phyloP scores from a whole-genome alignment of 352 stramenopile genomes.

The Globisporangium barbulae region DNA sequence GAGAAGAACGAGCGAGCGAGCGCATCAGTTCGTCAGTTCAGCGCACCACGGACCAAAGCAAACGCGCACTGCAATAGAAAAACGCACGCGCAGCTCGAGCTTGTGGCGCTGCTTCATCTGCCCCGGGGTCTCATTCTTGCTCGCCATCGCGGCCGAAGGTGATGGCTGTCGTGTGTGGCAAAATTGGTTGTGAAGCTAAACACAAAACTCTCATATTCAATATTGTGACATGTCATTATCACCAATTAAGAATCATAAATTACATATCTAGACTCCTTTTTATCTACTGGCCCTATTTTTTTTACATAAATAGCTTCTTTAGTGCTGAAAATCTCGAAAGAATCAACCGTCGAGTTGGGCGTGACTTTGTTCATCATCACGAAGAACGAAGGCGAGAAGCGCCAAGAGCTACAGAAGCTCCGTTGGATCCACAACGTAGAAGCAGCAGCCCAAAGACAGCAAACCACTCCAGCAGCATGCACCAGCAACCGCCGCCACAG shows the following conservation, averaged over 20 bases:
- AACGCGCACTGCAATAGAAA: not conserved
- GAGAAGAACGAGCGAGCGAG: not conserved
- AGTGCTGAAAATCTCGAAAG: not conserved
- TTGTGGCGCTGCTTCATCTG: conserved; percentile 87
- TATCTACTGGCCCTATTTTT: too few species aligned
- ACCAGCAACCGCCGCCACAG: conserved; percentile 5
- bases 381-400: not conserved
- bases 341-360: not conserved
- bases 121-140: conserved; percentile 65
- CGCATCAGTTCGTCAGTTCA: not conserved
- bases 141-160: conserved; percentile 25
- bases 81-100: conserved; percentile 72
- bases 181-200: not conserved
- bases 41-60: not conserved
- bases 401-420: conserved; percentile 1
- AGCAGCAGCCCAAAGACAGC: not conserved
- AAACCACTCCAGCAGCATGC: not conserved
- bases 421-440: not conserved
- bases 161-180: not conserved
- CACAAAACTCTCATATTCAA: not conserved
- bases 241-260: not conserved
- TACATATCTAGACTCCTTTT: not conserved
- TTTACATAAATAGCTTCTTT: not conserved
- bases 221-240: not conserved
- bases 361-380: not conserved